Percentiles rank a stretch among this genome's conserved stretches.
These are phyloP conservation scores for Penicillium sp. DNA, from an alignment of 2,329 filamentous ascomycete species.

Conservation along the genomic window DNA sequence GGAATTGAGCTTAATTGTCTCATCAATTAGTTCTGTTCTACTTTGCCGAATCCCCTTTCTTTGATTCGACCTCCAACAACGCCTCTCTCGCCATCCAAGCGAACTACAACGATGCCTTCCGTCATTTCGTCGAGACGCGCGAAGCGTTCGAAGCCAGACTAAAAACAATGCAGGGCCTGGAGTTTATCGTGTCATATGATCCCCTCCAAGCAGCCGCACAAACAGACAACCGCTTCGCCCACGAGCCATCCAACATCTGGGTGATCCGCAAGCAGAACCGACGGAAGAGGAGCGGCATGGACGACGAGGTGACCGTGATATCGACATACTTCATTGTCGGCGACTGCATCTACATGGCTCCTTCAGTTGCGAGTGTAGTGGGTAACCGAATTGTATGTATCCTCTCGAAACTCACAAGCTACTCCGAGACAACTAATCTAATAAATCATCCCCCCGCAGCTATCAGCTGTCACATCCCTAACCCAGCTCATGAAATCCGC, in stretches of 20 bases:
- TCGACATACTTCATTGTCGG: conserved; percentile 63
- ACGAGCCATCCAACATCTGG: conserved; percentile 56
- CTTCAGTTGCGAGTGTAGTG: conserved; percentile 59
- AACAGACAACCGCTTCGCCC: conserved; percentile 40
- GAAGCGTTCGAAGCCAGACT: conserved; percentile 57
- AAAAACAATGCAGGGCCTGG: conserved; percentile 55
- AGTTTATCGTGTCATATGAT: conserved; percentile 61
- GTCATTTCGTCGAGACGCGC: conserved; percentile 54
- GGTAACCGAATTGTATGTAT: conserved; percentile 53
- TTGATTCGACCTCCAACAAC: conserved; percentile 62
- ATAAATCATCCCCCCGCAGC: conserved; percentile 34
- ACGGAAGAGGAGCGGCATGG: conserved; percentile 43
- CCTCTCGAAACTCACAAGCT: not conserved
- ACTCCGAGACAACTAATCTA: not conserved
- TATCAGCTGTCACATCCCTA: conserved; percentile 57
- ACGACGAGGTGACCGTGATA: conserved; percentile 54
- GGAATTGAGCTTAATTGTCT: not conserved
- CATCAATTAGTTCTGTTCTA: conserved; percentile 57
- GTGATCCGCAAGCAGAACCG: conserved; percentile 61
- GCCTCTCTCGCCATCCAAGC: conserved; percentile 55
- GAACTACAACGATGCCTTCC: conserved; percentile 50
- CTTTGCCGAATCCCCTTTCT: conserved; percentile 64
- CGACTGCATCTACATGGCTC: conserved; percentile 61
- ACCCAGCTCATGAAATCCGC: conserved; percentile 56
- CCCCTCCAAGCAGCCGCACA: conserved; percentile 51